phyloP scores from a whole-genome alignment of 768 basidiomycete species.

The Auricularia cornea region DNA sequence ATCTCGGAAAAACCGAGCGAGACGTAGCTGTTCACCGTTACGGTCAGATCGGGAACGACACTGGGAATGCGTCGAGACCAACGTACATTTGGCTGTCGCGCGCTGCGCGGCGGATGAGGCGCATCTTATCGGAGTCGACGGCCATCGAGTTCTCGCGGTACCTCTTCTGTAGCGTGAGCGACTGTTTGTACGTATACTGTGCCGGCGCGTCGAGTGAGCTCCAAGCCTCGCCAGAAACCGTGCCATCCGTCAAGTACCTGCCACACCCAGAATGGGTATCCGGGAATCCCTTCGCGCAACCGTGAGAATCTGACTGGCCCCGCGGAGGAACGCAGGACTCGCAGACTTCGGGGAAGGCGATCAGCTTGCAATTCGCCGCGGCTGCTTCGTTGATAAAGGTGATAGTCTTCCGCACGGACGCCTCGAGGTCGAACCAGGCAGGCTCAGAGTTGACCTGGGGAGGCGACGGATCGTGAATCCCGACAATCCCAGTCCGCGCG shows the following conservation, averaged over 20 bases:
- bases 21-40: background rate
- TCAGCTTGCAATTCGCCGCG: background rate
- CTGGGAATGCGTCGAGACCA: background rate
- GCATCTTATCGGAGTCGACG: conserved; percentile 1
- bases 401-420: conserved; percentile 2
- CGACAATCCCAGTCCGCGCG: too few species aligned
- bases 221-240: background rate
- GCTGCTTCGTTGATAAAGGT: conserved; percentile 1
- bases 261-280: background rate
- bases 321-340: too few species aligned
- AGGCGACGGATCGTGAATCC: too few species aligned
- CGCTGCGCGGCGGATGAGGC: conserved; percentile 1
- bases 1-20: background rate
- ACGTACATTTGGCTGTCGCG: conserved; percentile 1
- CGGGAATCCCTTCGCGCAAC: too few species aligned
- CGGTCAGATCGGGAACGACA: background rate
- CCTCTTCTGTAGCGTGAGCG: conserved; percentile 5
- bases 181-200: conserved; percentile 4
- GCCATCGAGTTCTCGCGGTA: conserved; percentile 2
- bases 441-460: too few species aligned
- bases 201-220: conserved; percentile 1
- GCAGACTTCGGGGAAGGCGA: conserved; percentile 4
- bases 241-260: background rate
- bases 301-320: too few species aligned
- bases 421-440: conserved; percentile 1